Evolutionary conservation across 495 filamentous ascomycete genomes (phyloP), one percentile per base, ranked within the genome.

Genomic region (Aspergillus coremiiformis): DNA sequence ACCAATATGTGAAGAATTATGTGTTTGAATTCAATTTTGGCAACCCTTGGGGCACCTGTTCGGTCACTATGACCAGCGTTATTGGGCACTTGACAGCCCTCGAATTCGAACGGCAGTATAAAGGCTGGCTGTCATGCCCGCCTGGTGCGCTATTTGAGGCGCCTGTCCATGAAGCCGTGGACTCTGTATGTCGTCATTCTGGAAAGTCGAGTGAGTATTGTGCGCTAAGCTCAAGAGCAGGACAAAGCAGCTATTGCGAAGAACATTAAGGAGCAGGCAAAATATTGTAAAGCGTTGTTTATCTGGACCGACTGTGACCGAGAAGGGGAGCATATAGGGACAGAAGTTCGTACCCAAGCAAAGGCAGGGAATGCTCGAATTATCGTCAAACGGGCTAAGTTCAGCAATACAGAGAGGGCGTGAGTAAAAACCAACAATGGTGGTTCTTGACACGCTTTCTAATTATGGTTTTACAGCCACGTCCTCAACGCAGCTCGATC

Each of bases 261-360:
- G 5, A 98, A 98, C 61, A 97, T 98, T 60, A 75, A 83, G 42
- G 66, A 73, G 5, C 82, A 93, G 66, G 93, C 94, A 11, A 78
- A 78, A 39, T 75, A 78, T 58, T 72, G 80, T 48, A 77, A 75
- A 57, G 81, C 81, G 17, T 75, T 98, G 12, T 93, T 90, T 66
- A 95, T 98, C 59, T 98, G 93, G 93, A 98, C 93, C 0, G 93
- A 98, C 76, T 97, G 93, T 70, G 93, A 98, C 75, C 83, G 91
- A 44, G 93, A 98, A 76, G 93, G 93, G 14, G 93, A 98, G 68
- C 85, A 96, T 60, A 98, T 98, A 54, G 93, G 93, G 1, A 73
- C 85, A n/a, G 94, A 97, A 62, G 90, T 98, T 46, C 82, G 89
- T 32, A 79, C 86, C 51, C 83, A 90, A 30, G 93, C 94, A 15